Base-by-base conservation (phyloP, 495 filamentous ascomycete species). In the Ascodesmis nigricans region DNA sequence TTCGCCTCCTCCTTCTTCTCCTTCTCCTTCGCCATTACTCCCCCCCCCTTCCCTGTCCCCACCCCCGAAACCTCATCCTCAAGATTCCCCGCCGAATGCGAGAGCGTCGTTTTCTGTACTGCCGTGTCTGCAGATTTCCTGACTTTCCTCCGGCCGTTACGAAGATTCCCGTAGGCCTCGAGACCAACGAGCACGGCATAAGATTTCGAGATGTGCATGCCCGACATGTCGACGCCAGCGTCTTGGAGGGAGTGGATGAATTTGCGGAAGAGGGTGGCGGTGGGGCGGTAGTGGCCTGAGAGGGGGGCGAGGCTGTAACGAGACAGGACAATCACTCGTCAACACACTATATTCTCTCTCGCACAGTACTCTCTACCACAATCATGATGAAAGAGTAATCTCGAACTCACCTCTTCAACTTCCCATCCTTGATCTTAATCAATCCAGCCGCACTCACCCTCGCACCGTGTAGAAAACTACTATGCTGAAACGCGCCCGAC, bases 401-500 rank as follows among this genome's bases (percentile, higher is more conserved):
- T 53, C 56, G 16, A 60, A 66, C 8, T 70, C 46, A 37, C 61
- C 61, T 26, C 63, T 60, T 53, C 20, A 93, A 43, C 22, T 75
- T 67, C 7, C 83, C 83, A 38, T 81, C 61, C 42, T 75, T 75
- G 31, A 92, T 71, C 50, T 75, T 82, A 42, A 92, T 82, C 26
- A 83, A 55, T 0, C 83, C 82, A 5, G 82, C 82, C 1, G 82
- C 78, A 0, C 71, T 67, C 28, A 91, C 79, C 11, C 80, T 67
- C 11, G 65, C 63, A 9, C 83, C 83, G 29, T 80, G 75, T 1
- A 93, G 59, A 46, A 93, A 93, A 0, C 75, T 81, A 4, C 68
- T 76, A 55, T 93, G 83, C 46, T 92, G 83, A 49, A 93, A 93
- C 5, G 75, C 67, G 18, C 83, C 83, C 18, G 67, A 69, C 49